Base-by-base conservation (phyloP, 306 rosid genomes). In the Prunus fruticosa region DNA sequence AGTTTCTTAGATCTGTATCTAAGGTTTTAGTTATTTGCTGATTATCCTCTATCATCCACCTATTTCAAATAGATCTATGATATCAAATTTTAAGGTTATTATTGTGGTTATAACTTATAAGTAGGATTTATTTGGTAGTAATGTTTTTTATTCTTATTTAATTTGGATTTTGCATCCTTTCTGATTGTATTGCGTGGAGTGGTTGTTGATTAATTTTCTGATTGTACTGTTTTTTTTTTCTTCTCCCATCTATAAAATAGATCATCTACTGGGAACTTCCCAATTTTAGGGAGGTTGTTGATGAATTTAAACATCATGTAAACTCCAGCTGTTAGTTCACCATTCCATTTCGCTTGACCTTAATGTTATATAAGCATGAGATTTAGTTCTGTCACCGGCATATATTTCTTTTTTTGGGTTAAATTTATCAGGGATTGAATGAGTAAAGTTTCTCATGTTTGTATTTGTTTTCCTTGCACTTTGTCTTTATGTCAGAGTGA, bases 401-500 rank as follows among this genome's bases (percentile, higher is more conserved):
- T 38, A 34, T 34, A 6, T 34, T 34, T 34, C 41, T 38, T 25
- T 25, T 25, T 25, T 25, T 25, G 0, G 1, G 27, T 25, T 25
- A 25, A 25, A 25, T 25, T 25, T 25, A 25, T 25, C 49, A 73
- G 19, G 34, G 45, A 11, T 20, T 64, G 12, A 27, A n/a, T 11
- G 11, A 51, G 22, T 16, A 23, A 15, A 32, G 9, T 58, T 67
- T 45, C 69, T 28, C 25, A 53, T 38, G 34, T 25, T 43, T 50
- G 10, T 47, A 56, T 30, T 61, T 46, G 11, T 25, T 63, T 46
- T 22, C 66, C 60, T 62, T 61, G 12, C 62, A 16, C 25, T 61
- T 58, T 64, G 16, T 38, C 45, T 22, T 16, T 75, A 22, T 47
- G 16, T 61, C 93, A 95, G 97, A 95, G 99, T 70, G 99, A 95